Evolutionary conservation across 179 eudicot species (phyloP), one percentile per base, ranked within the genome.

Genomic region (Dionaea muscipula): DNA sequence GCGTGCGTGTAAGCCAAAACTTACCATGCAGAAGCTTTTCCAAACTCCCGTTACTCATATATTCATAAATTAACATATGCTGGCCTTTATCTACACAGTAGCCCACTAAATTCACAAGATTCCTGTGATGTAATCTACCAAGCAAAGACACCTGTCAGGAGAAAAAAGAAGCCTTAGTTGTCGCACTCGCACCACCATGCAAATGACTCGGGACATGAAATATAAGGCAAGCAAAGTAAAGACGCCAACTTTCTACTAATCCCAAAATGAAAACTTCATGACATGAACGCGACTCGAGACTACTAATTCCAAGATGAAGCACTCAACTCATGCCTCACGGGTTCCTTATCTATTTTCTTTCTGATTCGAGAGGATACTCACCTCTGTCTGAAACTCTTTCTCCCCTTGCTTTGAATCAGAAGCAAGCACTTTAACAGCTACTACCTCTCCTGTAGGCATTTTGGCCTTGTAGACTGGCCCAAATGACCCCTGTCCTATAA

Each of bases 371-470:
- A 31, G n/a, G n/a, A 4, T 31, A 1, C 54, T 53, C 66, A 90
- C 97, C 94, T 86, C 98, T 45, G 98, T 86, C 65, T 86, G 87
- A 64, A 91, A 91, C 75, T 86, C 91, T 58, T 55, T 86, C 59
- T 91, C 98, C 54, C 98, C 98, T 67, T 91, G 98, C 72, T 69
- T 84, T n/a, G 98, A 91, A 72, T 82, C 50, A 45, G 95, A 81
- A 55, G 94, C 95, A 59, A 91, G 80, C 60, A 77, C 95, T 73
- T 91, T 91, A 40, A 91, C 82, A 15, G 98, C 98, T 55, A 82
- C 84, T 53, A 83, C 79, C 55, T 72, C 95, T 59, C 94, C 87
- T 50, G 82, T 69, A 25, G 86, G 79, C 91, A 86, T 73, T 40
- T 64, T 49, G 48, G 98, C 98, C 80, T 78, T 91, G 72, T 91